Conservation (phyloP, 306 rosid genomes). For the Prunus padus region DNA sequence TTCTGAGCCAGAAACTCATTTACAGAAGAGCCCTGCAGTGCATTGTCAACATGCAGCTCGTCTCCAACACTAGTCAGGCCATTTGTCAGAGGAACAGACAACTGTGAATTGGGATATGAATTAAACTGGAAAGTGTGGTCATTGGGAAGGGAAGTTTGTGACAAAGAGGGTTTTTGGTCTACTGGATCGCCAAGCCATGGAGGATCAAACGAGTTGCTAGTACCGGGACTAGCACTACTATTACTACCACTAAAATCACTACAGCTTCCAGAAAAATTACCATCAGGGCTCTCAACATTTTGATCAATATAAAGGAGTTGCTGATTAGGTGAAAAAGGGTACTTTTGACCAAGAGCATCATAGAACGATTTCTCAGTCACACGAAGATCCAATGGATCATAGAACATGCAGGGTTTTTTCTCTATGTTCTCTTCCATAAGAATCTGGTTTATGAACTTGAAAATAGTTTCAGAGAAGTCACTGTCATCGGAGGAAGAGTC, state of each 20-base stretch:
- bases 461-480: conserved; percentile 54
- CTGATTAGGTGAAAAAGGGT: conserved; percentile 44
- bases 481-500: conserved; percentile 46
- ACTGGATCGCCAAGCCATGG: conserved; percentile 27
- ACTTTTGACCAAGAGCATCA: conserved; percentile 58
- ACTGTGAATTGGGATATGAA: conserved; percentile 22
- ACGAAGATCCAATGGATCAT: conserved; percentile 69
- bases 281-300: conserved; percentile 28
- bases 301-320: conserved; percentile 14
- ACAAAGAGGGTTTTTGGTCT: conserved; percentile 38
- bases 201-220: conserved; percentile 18
- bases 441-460: conserved; percentile 65
- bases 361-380: conserved; percentile 84
- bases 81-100: conserved; percentile 25
- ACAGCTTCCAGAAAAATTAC: conserved; percentile 8
- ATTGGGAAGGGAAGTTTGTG: conserved; percentile 32
- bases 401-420: conserved; percentile 72
- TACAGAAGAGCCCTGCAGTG: conserved; percentile 33
- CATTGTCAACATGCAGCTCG: conserved; percentile 12
- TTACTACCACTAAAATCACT: conserved; percentile 18
- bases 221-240: conserved; percentile 21
- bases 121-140: conserved; percentile 28
- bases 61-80: conserved; percentile 24
- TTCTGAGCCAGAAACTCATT: conserved; percentile 59
- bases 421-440: conserved; percentile 79